Base-by-base conservation (phyloP, 352 stramenopile genomes). In the Pythium apleroticum region DNA sequence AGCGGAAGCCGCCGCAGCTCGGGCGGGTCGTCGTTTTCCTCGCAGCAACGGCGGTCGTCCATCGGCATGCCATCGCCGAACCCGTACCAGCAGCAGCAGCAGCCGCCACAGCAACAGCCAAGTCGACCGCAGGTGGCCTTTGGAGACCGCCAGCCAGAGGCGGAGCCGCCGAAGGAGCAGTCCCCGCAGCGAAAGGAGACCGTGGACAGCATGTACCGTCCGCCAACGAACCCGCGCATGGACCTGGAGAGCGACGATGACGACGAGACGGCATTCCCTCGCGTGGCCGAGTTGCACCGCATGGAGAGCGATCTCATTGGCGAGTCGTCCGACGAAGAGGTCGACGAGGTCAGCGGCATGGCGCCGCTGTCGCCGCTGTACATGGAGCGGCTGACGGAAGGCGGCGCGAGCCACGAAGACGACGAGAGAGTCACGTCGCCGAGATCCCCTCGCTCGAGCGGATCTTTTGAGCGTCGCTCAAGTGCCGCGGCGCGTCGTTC, bases 271-370 rank as follows among this genome's bases (percentile, higher is more conserved):
- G 52, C 37, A 25, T 68, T 72, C 49, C 66, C 66, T 14, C 66
- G 66, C 31, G 66, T 72, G 35, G 66, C 66, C 14, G 66, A 72
- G 53, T 52, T 72, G 14, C 66, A 72, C 19, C 66, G 66, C 12
- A 17, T 72, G 35, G 66, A 72, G 39, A 72, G 66, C 31, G 66
- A 72, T 28, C 49, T 72, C n/a, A 65, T 72, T 24, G 66, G 66
- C 25, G 65, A 71, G 30, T 72, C 53, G 7, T 65, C 53, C 1
- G 66, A 72, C 24, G 66, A 72, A 45, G 66, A 72, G 45, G n/a
- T 48, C 1, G 64, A 62, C 55, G 25, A 27, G 25, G 28, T 37
- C 20, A 25, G 49, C 17, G 33, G 7, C 11, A 20, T 60, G 46
- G 27, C 31, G 39, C 43, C 59, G 12, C 41, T 55, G 46, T 65